Evolutionary conservation across 2,329 filamentous ascomycete genomes (phyloP).

Genomic region (Teratosphaeria zuluensis): DNA sequence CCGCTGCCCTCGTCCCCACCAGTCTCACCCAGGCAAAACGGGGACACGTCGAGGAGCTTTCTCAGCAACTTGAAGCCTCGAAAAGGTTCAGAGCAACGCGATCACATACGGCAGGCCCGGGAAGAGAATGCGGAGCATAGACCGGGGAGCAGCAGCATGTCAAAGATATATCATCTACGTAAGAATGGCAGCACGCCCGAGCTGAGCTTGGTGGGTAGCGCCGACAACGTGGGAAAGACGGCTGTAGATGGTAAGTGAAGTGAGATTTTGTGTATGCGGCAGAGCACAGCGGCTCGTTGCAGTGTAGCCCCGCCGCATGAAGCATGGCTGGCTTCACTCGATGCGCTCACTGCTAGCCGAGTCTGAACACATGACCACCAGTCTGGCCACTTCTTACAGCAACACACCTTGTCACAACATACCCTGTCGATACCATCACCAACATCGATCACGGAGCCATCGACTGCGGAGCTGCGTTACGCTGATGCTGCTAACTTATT

Average conservation of each 20-base stretch:
- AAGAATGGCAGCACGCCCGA: slow-evolving; percentile 40
- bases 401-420: not conserved
- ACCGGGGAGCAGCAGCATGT: slow-evolving; percentile 23
- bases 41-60: slow-evolving; percentile 19
- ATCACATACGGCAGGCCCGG: slow-evolving; percentile 13
- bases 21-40: slow-evolving; percentile 15
- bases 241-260: slow-evolving; percentile 19
- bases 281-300: not conserved
- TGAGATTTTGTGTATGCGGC: slow-evolving; percentile 1
- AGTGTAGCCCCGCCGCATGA: not conserved
- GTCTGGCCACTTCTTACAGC: not conserved
- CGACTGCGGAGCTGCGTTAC: not conserved
- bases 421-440: not conserved
- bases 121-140: slow-evolving; percentile 21
- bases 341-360: not conserved
- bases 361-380: not conserved
- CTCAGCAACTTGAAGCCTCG: slow-evolving; percentile 19
- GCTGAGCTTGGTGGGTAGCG: slow-evolving; percentile 28
- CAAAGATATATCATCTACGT: slow-evolving; percentile 31
- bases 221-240: slow-evolving; percentile 17
- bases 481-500: not conserved
- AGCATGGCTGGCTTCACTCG: not conserved
- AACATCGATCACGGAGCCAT: not conserved
- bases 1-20: slow-evolving; percentile 19
- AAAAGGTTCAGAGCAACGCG: slow-evolving; percentile 7